phyloP scores from a whole-genome alignment of 768 basidiomycete species.

The Kwoniella dejecticola region DNA sequence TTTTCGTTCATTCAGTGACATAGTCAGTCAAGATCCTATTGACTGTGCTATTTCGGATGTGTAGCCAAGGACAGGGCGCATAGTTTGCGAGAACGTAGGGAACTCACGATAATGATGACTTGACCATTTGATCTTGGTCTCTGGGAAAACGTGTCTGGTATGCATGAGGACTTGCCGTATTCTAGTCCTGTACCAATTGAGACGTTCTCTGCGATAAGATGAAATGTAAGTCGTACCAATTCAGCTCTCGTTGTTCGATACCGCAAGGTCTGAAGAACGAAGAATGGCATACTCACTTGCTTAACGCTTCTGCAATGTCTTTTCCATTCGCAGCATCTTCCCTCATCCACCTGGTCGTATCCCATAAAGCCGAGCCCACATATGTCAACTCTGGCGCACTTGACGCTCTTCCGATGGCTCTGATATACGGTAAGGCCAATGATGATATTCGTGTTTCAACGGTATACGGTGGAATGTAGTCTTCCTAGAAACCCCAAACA shows the following conservation, averaged over 20 bases:
- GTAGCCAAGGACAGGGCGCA: background rate
- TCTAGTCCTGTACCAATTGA: constrained; percentile 26
- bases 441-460: constrained; percentile 24
- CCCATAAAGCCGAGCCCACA: constrained; percentile 33
- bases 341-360: constrained; percentile 31
- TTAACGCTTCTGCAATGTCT: constrained; percentile 11
- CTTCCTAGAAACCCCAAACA: background rate
- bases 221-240: no score
- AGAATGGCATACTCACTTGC: constrained; percentile 28
- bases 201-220: constrained; percentile 24
- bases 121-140: constrained; percentile 23
- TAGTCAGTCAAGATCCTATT: no score
- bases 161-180: constrained; percentile 18
- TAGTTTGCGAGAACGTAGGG: background rate
- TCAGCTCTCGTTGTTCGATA: background rate
- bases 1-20: no score
- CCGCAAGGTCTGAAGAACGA: no score
- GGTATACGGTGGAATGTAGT: constrained; percentile 19
- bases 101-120: constrained; percentile 36
- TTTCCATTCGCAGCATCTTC: constrained; percentile 25
- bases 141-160: constrained; percentile 16
- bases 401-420: constrained; percentile 1
- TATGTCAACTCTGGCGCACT: constrained; percentile 24
- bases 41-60: no score
- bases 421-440: constrained; percentile 21